Percentiles rank a stretch among this genome's conserved stretches.
Conservation (phyloP, 441 rosid genomes). For the Kokia cookei region DNA sequence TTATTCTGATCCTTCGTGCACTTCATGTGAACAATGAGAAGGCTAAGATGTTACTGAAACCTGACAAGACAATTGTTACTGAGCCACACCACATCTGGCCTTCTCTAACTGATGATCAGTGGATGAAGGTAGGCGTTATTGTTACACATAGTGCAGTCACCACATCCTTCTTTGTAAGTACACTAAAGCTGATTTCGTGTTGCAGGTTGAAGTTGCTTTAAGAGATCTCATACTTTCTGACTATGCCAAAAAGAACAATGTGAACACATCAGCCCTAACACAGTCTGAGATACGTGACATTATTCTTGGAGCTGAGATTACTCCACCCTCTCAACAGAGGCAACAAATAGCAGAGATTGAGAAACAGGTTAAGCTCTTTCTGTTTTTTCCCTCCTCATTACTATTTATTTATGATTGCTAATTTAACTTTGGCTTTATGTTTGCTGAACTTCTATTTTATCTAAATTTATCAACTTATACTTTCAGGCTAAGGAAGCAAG, state of each 20-base stretch:
- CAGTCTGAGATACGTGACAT: slow-evolving; percentile 99
- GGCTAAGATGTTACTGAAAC: slow-evolving; percentile 94
- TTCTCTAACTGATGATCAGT: slow-evolving; percentile 88
- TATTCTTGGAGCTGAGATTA: slow-evolving; percentile 98
- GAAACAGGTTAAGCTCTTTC: slow-evolving; percentile 78
- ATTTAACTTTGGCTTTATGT: background rate
- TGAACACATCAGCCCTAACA: slow-evolving; percentile 93
- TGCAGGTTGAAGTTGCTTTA: slow-evolving; percentile 91
- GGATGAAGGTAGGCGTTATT: slow-evolving; percentile 68
- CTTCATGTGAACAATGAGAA: slow-evolving; percentile 98
- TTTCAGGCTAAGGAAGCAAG: slow-evolving; percentile 93
- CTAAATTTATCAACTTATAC: background rate
- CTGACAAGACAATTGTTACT: slow-evolving; percentile 88
- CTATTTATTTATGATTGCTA: background rate
- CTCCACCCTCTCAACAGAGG: slow-evolving; percentile 99
- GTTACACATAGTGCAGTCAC: background rate
- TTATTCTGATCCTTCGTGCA: slow-evolving; percentile 92
- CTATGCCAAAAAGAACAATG: slow-evolving; percentile 98
- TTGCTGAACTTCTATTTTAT: background rate
- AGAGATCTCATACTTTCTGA: slow-evolving; percentile 95
- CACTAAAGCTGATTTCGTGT: slow-evolving; percentile 7
- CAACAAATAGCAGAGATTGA: slow-evolving; percentile 99
- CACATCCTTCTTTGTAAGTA: background rate
- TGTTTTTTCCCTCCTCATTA: slow-evolving; percentile 18
- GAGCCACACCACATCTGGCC: slow-evolving; percentile 99